Conservation (phyloP, 2,329 filamentous ascomycete species). For the Didymella glomerata region DNA sequence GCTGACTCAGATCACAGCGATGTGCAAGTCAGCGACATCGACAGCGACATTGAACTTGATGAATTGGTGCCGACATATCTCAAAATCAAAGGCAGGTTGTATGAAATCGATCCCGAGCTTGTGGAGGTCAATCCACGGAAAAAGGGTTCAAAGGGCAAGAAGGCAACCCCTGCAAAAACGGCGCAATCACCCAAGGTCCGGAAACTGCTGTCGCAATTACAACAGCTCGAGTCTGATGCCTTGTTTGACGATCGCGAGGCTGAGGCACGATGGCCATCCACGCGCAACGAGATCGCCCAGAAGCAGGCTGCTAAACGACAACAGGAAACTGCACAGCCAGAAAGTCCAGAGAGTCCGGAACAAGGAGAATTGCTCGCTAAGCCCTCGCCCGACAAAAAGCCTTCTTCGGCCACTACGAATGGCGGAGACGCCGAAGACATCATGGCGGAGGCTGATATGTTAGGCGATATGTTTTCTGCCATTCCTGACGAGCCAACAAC, state of each 20-base stretch:
- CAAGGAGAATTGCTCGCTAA: background rate
- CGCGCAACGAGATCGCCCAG: conserved; percentile 54
- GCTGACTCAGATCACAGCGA: conserved; percentile 38
- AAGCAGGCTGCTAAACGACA: conserved; percentile 46
- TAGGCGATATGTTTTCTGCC: conserved; percentile 66
- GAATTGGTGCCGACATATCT: conserved; percentile 75
- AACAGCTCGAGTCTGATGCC: conserved; percentile 73
- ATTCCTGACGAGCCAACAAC: conserved; percentile 56
- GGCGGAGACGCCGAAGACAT: conserved; percentile 16
- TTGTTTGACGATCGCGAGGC: conserved; percentile 60
- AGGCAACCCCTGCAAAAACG: conserved; percentile 25
- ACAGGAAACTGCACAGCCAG: conserved; percentile 8
- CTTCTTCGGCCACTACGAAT: background rate
- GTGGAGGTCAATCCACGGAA: conserved; percentile 59
- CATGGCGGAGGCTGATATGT: conserved; percentile 61
- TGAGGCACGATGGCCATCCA: conserved; percentile 57
- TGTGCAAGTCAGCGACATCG: conserved; percentile 57
- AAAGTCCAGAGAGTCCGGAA: background rate
- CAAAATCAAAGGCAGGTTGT: conserved; percentile 69
- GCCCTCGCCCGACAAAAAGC: conserved; percentile 1
- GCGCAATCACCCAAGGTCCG: conserved; percentile 60
- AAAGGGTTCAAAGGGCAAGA: conserved; percentile 37
- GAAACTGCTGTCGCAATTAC: conserved; percentile 76
- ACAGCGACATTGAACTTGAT: conserved; percentile 60
- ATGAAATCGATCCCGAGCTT: conserved; percentile 62